Evolutionary conservation across 139 green algal species (phyloP), one percentile per base, ranked within the genome.

Genomic region (Chlamydomonas sphaeroides): DNA sequence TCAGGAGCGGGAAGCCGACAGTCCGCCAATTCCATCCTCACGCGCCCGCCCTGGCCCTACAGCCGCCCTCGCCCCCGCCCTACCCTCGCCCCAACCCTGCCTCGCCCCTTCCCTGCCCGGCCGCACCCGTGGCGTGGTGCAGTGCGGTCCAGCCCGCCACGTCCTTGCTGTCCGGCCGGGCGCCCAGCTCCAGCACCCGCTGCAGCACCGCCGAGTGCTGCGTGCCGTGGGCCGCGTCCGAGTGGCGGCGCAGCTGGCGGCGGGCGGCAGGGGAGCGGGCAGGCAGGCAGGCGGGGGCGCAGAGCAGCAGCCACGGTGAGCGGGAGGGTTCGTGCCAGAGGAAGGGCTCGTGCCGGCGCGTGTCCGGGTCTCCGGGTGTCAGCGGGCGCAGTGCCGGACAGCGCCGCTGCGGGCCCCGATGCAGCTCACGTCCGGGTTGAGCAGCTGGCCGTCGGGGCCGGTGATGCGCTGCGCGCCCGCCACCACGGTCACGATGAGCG

Each of bases 101-200:
- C n/a, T n/a, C n/a, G n/a, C n/a, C n/a, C n/a, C n/a, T n/a, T n/a
- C n/a, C 53, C 25, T 36, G 74, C 74, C 68, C 28, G 15, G 7
- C 18, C 57, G 30, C 57, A 80, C 72, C 36, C 3, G 38, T 68
- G 38, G 56, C 56, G 36, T 80, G 72, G 21, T 59, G 26, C 56
- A 80, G 53, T 26, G 72, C 72, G 32, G 72, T 80, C 38, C 39
- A 80, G 20, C 72, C 72, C 25, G 39, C 39, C 56, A 56, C 72
- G 39, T 80, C 72, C 72, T 42, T 26, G 36, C 32, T 39, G 53
- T 80, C 39, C 56, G 66, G 49, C 30, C 72, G 72, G 4, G 56
- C 57, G 10, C 72, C 72, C 36, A 38, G 38, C 25, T 80, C 72
- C 5, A 80, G 61, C 28, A 80, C 28, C 28, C 57, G 56, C 57